phyloP scores from a whole-genome alignment of 345 rosid species.

The Chamaenerion angustifolium region DNA sequence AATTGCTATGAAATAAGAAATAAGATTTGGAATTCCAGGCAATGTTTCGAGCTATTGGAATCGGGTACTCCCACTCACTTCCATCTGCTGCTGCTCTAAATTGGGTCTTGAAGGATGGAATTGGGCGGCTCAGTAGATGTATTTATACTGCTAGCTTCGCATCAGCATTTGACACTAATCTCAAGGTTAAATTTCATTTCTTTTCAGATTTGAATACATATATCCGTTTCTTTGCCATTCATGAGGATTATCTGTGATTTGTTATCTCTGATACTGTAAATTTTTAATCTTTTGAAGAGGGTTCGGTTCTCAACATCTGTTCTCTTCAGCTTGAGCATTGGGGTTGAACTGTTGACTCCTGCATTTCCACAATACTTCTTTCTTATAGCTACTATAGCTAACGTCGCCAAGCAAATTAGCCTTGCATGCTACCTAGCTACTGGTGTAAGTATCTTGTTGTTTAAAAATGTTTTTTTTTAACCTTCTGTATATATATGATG shows the following conservation, averaged over 20 bases:
- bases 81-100: conserved; percentile 87
- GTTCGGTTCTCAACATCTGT: conserved; percentile 75
- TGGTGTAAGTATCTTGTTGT: conserved; percentile 41
- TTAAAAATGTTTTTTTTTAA: background rate
- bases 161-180: conserved; percentile 78
- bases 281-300: conserved; percentile 34
- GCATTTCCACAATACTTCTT: conserved; percentile 59
- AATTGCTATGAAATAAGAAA: background rate
- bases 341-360: conserved; percentile 84
- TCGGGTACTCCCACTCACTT: conserved; percentile 70
- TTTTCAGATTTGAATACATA: background rate
- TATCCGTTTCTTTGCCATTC: too few relatives aligned
- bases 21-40: conserved; percentile 26
- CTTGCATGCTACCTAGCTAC: conserved; percentile 74
- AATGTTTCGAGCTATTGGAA: conserved; percentile 83
- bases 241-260: conserved; percentile 6
- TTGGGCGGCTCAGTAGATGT: conserved; percentile 78
- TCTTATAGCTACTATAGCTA: conserved; percentile 73
- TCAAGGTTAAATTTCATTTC: conserved; percentile 37
- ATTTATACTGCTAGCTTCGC: conserved; percentile 83
- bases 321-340: conserved; percentile 78
- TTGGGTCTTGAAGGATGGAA: conserved; percentile 88
- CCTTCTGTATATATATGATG: background rate
- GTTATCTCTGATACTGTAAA: conserved; percentile 5
- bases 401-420: conserved; percentile 85